Base-by-base conservation (phyloP, 2,329 filamentous ascomycete species). In the Fusarium clavum region DNA sequence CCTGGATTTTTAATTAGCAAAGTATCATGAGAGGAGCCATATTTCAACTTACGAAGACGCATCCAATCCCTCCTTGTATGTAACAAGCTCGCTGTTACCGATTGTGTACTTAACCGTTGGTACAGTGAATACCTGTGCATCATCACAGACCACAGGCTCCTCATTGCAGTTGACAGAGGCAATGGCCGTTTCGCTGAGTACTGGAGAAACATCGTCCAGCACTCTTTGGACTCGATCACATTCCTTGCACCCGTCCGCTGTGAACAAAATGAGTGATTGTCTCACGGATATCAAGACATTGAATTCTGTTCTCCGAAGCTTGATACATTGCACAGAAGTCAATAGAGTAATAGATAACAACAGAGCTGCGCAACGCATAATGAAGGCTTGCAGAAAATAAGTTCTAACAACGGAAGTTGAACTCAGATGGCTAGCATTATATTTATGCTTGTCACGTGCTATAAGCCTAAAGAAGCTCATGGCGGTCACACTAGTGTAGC, bases 131-230 rank as follows among this genome's bases (percentile, higher is more conserved):
- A 61, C 44, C 2, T 44, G 4, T 1, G 57, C 34, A 6, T 61
- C 53, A 43, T 61, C 57, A 1, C 57, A 61, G 10, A n/a, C 57
- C 1, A 30, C n/a, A 0, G 57, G 52, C 16, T 61, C 43, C 2
- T 61, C 32, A 9, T 61, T 48, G 6, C 57, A 61, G 22, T 61
- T 61, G 6, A 61, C 18, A 2, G 43, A 61, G 8, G 53, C 57
- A 8, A 61, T 44, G 5, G 57, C 53, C 1, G 57, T 61, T 6
- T 61, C 13, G 13, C 25, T 32, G 2, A 61, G 43, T 2, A 13
- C 57, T 3, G 57, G 22, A 8, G 57, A 22, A 1, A 24, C 32
- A 5, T 12, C 14, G 9, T 61, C 44, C 13, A 61, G 25, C 0
- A 61, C 18, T 13, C 3, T 22, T 43, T 61, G 53, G 4, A 24